Evolutionary conservation across 805 yeast species (phyloP), one percentile per base, ranked within the genome.

Genomic region (Metschnikowia borealis): DNA sequence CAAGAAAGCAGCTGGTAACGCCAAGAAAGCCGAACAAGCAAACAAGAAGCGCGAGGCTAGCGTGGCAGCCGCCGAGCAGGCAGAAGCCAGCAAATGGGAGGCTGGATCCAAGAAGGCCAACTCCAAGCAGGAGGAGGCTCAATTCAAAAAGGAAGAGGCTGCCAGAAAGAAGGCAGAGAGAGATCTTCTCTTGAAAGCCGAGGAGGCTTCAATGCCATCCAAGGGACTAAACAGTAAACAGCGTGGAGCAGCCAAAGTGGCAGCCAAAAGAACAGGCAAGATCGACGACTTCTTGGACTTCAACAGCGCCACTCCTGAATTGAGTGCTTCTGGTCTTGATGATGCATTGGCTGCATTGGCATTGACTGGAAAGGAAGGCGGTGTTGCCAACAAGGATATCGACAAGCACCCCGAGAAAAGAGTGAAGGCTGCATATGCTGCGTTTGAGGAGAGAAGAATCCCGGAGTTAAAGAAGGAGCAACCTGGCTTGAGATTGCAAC

Each of bases 331-430:
- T 50, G 91, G 91, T 62, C 75, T 88, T 41, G 95, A 88, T 55
- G 80, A 80, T 61, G 94, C 92, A 2, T 71, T 88, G 54, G 89
- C 87, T 48, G 95, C 95, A 3, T 74, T 88, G 62, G 77, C 87
- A 4, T 74, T 88, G 66, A 78, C 90, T 11, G 70, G 74, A 21
- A 79, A 73, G 42, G 80, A 74, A 48, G 80, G 76, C 29, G 85
- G 81, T 47, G 84, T 84, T 32, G 67, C 71, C 38, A 70, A 69
- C 53, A 83, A 83, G 61, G 88, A 82, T 47, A 74, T 88, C 47
- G 96, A 88, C 53, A 82, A 89, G 66, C 96, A 88, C 59, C 96
- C 96, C 8, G 96, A 88, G 72, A 81, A 95, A 69, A 80, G 96
- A 63, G 86, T 84, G 68, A 88, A 87, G 71, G 89, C 92, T 23